Evolutionary conservation across 2,329 filamentous ascomycete genomes (phyloP).

Genomic region (Myriosclerotinia curreyana): DNA sequence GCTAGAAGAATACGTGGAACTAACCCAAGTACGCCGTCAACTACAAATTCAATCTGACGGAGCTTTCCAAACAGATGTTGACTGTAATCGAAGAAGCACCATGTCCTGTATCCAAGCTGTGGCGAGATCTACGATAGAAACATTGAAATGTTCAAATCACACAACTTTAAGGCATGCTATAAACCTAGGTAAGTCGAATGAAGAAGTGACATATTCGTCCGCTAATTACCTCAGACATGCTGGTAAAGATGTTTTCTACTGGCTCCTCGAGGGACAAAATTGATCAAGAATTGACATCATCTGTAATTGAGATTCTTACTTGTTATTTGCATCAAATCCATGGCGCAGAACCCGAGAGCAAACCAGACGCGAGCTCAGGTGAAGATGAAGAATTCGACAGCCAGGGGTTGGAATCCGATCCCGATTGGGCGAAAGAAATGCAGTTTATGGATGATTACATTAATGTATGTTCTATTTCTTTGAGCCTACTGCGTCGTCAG

Average conservation of each 20-base stretch:
- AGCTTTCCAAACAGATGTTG: constrained; percentile 23
- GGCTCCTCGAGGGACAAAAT: constrained; percentile 17
- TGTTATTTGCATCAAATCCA: constrained; percentile 1
- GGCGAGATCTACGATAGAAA: constrained; percentile 22
- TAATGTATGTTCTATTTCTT: constrained; percentile 24
- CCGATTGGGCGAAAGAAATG: constrained; percentile 27
- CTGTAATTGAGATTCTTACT: constrained; percentile 10
- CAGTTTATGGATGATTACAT: constrained; percentile 32
- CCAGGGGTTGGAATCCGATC: constrained; percentile 29
- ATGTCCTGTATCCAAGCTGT: constrained; percentile 28
- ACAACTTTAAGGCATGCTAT: constrained; percentile 28
- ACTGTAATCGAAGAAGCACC: constrained; percentile 28
- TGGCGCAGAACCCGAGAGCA: neutral
- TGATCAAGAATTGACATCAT: constrained; percentile 15
- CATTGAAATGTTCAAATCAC: constrained; percentile 27
- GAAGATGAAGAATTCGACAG: constrained; percentile 32
- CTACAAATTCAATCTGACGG: constrained; percentile 23
- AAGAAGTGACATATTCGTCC: neutral
- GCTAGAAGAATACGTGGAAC: constrained; percentile 51
- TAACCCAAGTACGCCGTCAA: constrained; percentile 27
- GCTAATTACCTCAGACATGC: constrained; percentile 21
- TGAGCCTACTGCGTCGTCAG: neutral
- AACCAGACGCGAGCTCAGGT: constrained; percentile 26
- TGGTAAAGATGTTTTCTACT: constrained; percentile 20
- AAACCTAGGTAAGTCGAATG: constrained; percentile 29